Evolutionary conservation across 495 filamentous ascomycete species (phyloP).

Genomic region (Penicillium fimorum): DNA sequence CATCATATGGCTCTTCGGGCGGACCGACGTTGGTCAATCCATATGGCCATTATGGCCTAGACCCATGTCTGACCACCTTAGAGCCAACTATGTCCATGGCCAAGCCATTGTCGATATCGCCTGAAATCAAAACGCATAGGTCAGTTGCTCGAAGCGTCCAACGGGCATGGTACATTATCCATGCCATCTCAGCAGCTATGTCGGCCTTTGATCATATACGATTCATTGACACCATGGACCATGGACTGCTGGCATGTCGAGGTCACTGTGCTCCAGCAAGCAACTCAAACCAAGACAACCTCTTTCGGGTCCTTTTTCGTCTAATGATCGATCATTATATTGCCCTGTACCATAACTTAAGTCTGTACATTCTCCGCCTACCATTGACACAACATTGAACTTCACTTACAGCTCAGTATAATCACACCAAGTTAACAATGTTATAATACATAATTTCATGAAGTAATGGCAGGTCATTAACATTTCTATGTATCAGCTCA

Average conservation of each 20-base stretch:
- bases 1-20: not conserved
- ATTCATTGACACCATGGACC: not conserved
- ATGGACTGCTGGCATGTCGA: not conserved
- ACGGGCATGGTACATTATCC: not conserved
- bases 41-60: not conserved
- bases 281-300: not conserved
- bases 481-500: constrained; percentile 27
- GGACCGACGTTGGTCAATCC: not conserved
- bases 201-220: not conserved
- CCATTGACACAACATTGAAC: not conserved
- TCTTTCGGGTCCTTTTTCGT: not conserved
- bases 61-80: not conserved
- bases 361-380: constrained; percentile 5
- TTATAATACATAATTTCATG: constrained; percentile 17
- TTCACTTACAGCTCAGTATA: not conserved
- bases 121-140: not conserved
- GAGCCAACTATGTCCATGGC: not conserved
- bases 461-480: constrained; percentile 15
- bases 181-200: not conserved
- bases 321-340: not conserved
- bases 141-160: not conserved
- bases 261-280: not conserved
- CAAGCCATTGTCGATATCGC: not conserved
- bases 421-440: constrained; percentile 7
- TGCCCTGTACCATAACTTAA: not conserved